phyloP scores from a whole-genome alignment of 2,329 filamentous ascomycete species.

The Xylariaceae sp. region DNA sequence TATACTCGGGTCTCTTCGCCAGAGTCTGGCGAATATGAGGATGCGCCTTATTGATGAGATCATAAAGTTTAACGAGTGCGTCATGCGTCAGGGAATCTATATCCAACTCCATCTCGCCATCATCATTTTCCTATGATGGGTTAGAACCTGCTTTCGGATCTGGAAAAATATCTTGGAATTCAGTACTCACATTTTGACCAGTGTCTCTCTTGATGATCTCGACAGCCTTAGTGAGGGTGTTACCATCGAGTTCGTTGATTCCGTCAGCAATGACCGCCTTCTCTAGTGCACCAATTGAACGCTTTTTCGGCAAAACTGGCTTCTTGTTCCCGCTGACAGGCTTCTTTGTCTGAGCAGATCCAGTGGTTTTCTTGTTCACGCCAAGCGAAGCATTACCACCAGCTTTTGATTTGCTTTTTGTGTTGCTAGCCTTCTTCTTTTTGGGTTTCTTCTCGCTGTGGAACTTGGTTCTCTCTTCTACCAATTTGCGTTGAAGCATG shows the following conservation, averaged over 20 bases:
- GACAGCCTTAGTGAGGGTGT: conserved; percentile 74
- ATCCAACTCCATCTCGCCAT: conserved; percentile 54
- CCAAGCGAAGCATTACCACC: conserved; percentile 28
- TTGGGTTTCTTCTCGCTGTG: conserved; percentile 64
- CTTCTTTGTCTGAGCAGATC: conserved; percentile 19
- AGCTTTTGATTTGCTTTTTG: conserved; percentile 51
- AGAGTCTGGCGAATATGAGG: conserved; percentile 33
- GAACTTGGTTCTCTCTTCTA: conserved; percentile 64
- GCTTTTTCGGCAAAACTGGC: conserved; percentile 45
- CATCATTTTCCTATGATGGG: conserved; percentile 47
- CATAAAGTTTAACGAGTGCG: conserved; percentile 47
- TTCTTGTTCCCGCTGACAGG: conserved; percentile 30
- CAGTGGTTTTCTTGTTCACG: conserved; percentile 39
- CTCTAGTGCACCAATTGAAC: conserved; percentile 68
- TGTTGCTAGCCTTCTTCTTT: conserved; percentile 74
- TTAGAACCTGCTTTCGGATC: conserved; percentile 12
- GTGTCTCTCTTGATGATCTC: conserved; percentile 86
- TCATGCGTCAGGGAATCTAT: conserved; percentile 53
- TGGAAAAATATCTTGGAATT: conserved; percentile 22
- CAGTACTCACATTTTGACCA: conserved; percentile 61
- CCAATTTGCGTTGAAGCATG: conserved; percentile 65
- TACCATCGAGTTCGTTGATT: conserved; percentile 72
- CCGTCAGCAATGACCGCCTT: conserved; percentile 88
- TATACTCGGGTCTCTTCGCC: conserved; percentile 32
- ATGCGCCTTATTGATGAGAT: conserved; percentile 38